Conservation (phyloP, 495 filamentous ascomycete genomes). For the Aspergillus ostianus region DNA sequence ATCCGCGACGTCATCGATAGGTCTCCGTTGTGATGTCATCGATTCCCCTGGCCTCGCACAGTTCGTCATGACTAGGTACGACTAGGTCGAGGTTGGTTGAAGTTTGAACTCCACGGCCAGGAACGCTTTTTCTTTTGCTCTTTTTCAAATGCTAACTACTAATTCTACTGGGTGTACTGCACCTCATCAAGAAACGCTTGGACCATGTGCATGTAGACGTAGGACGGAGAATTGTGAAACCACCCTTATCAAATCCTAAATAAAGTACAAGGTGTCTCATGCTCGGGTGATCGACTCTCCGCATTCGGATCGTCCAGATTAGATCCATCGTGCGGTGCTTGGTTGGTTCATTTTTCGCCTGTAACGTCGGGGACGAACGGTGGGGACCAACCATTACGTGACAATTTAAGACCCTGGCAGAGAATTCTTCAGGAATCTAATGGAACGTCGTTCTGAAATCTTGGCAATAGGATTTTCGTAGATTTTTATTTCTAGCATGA, state of each 20-base stretch:
- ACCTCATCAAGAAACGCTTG: background rate
- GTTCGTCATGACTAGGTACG: conserved; percentile 7
- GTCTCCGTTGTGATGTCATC: conserved; percentile 22
- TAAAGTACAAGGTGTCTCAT: background rate
- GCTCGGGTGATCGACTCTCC: conserved; percentile 5
- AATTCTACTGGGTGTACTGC: background rate
- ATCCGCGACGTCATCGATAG: conserved; percentile 22
- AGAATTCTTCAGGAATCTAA: background rate
- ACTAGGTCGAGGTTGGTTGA: background rate
- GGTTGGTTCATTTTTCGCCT: background rate
- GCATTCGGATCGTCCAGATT: conserved; percentile 13
- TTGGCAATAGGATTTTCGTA: background rate
- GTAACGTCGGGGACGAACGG: conserved; percentile 18
- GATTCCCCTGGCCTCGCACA: conserved; percentile 6
- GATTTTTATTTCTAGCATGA: no score
- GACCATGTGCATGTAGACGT: background rate
- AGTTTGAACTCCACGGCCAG: background rate
- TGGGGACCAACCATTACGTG: conserved; percentile 11
- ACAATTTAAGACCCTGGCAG: background rate
- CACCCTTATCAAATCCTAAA: background rate
- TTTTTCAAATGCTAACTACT: no score
- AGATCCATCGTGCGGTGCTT: background rate
- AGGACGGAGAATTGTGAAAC: no score
- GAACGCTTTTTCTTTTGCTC: background rate
- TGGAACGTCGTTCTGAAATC: background rate